Conservation (phyloP, 2,329 filamentous ascomycete genomes). For the Rachicladosporium sp. region DNA sequence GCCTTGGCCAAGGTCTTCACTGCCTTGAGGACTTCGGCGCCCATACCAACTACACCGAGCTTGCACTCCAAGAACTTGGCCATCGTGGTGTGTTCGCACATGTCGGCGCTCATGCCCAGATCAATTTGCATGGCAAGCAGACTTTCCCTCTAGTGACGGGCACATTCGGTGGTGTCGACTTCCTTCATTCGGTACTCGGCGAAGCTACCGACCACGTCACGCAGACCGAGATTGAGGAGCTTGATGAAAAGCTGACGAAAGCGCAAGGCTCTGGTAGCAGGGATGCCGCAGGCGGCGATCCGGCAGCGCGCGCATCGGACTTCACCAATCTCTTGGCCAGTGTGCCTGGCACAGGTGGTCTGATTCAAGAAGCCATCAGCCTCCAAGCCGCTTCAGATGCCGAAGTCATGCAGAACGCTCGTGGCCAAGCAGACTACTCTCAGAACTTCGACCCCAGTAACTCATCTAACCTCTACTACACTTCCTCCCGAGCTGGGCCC, state of each 20-base stretch:
- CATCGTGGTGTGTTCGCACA: conserved; percentile 41
- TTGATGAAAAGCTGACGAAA: conserved; percentile 32
- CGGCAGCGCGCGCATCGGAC: conserved; percentile 19
- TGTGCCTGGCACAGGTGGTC: conserved; percentile 48
- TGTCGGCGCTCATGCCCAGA: conserved; percentile 33
- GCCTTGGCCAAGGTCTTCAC: conserved; percentile 41
- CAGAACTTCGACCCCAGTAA: conserved; percentile 4
- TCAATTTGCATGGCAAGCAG: conserved; percentile 34
- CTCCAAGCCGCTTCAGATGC: conserved; percentile 37
- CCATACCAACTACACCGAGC: conserved; percentile 44
- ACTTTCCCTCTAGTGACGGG: conserved; percentile 42
- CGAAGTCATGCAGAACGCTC: conserved; percentile 25
- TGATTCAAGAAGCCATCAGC: conserved; percentile 34
- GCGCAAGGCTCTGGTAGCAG: conserved; percentile 23
- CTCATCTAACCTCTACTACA: conserved; percentile 15
- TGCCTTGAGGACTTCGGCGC: conserved; percentile 44
- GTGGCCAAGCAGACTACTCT: conserved; percentile 16
- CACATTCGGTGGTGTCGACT: conserved; percentile 39
- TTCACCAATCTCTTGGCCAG: conserved; percentile 62
- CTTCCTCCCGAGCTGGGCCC: conserved; percentile 22
- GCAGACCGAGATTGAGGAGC: conserved; percentile 35
- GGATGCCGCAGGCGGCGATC: conserved; percentile 19
- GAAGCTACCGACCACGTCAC: conserved; percentile 39
- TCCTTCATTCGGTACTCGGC: conserved; percentile 38
- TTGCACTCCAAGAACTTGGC: conserved; percentile 40